Conservation (phyloP, 2,329 filamentous ascomycete species). For the Fusarium scirpi region DNA sequence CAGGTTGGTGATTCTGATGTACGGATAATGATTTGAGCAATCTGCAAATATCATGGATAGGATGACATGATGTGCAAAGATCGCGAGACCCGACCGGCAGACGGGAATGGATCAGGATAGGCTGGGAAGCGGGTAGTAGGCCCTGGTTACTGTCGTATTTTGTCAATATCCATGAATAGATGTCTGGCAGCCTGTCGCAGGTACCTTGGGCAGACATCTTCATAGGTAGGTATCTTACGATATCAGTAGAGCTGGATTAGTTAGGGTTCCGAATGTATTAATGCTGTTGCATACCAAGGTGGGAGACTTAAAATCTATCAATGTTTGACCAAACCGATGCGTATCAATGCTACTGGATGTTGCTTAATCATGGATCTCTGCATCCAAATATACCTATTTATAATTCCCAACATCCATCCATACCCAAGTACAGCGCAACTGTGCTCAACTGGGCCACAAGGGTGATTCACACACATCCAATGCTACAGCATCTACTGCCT, state of each 20-base stretch:
- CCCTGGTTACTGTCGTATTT: not conserved
- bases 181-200: not conserved
- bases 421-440: not conserved
- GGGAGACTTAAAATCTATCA: not conserved
- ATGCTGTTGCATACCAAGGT: not conserved
- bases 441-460: not conserved
- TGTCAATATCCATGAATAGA: not conserved
- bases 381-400: not conserved
- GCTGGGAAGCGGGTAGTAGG: not conserved
- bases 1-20: slow-evolving; percentile 5
- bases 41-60: not conserved
- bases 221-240: not conserved
- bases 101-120: too few relatives aligned
- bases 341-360: not conserved
- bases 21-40: not conserved
- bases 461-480: not conserved
- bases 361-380: not conserved
- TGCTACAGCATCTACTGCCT: not conserved
- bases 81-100: not conserved
- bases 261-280: not conserved
- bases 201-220: not conserved
- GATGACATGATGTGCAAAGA: not conserved
- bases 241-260: not conserved
- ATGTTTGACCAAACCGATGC: not conserved
- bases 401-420: not conserved